Evolutionary conservation across 352 stramenopile genomes (phyloP), one percentile per base, ranked within the genome.

Genomic region (Globisporangium echinulatum): DNA sequence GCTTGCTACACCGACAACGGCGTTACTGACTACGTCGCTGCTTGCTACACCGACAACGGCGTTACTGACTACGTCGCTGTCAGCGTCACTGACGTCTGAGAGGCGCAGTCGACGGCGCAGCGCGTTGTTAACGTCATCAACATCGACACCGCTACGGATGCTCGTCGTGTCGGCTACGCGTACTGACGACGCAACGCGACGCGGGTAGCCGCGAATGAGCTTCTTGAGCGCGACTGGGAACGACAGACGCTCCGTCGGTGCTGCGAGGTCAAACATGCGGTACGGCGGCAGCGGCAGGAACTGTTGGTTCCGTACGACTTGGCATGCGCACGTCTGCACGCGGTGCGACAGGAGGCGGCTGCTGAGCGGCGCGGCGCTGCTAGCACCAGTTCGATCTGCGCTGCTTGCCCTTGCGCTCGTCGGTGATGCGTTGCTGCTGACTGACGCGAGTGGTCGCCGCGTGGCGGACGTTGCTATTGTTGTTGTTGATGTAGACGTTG

Each of bases 181-280:
- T 10, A 33, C 3, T 37, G 9, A 33, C 25, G 25, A 17, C 9
- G 49, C 25, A 2, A 7, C n/a, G 33, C 33, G 42, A 4, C 57
- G 49, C 11, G 57, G 57, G 36, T 56, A 44, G 42, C 51, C 44
- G 44, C 51, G n/a, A 47, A 90, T 80, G 38, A 88, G 62, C 17
- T 88, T 88, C 2, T 64, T 55, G 17, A 92, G 63, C 4, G 70
- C 70, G 17, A 74, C 68, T 4, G 82, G 82, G 33, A 92, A 88
- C 10, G 58, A 54, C 7, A 79, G 51, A 25, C 77, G 84, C 17
- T 74, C 71, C 2, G 58, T 77, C 13, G 79, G 72, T 8, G 74
- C 71, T 0, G 76, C 77, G n/a, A 78, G 47, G 52, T 92, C 78
- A 36, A 92, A 88, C 82, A 90, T 92, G 0, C 82, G 78, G 62